phyloP scores from a whole-genome alignment of 2,329 filamentous ascomycete species.

The Xylaria sp. region DNA sequence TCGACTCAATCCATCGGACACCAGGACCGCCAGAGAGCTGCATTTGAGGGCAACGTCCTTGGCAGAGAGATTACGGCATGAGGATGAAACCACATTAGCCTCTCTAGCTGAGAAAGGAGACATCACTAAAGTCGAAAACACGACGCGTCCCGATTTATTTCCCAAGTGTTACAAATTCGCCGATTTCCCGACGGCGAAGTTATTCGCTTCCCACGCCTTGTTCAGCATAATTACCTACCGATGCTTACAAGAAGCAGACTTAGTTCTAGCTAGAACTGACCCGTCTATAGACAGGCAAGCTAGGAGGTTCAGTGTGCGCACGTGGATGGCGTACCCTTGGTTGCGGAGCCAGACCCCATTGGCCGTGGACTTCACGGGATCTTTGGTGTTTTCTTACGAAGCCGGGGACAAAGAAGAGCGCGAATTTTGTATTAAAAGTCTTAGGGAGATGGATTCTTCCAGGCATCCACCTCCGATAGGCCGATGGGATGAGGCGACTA shows the following conservation, averaged over 20 bases:
- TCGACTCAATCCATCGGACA: conserved; percentile 31
- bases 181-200: conserved; percentile 35
- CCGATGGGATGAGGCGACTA: conserved; percentile 36
- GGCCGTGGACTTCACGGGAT: conserved; percentile 36
- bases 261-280: conserved; percentile 26
- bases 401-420: conserved; percentile 34
- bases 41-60: conserved; percentile 28
- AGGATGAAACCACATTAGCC: conserved; percentile 30
- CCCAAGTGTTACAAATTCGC: conserved; percentile 36
- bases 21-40: conserved; percentile 34
- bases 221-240: conserved; percentile 34
- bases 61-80: conserved; percentile 30
- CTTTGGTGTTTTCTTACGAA: conserved; percentile 38
- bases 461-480: conserved; percentile 37
- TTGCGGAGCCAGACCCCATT: conserved; percentile 34
- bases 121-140: conserved; percentile 33
- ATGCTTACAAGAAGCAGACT: conserved; percentile 35
- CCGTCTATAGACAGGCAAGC: conserved; percentile 29
- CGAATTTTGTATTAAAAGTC: conserved; percentile 30
- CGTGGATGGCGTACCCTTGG: conserved; percentile 38
- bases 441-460: conserved; percentile 36
- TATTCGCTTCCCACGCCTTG: conserved; percentile 36
- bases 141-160: conserved; percentile 27
- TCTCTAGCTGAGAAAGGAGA: conserved; percentile 29
- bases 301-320: conserved; percentile 32